phyloP scores from a whole-genome alignment of 2,329 filamentous ascomycete species.

The Claviceps sp. region DNA sequence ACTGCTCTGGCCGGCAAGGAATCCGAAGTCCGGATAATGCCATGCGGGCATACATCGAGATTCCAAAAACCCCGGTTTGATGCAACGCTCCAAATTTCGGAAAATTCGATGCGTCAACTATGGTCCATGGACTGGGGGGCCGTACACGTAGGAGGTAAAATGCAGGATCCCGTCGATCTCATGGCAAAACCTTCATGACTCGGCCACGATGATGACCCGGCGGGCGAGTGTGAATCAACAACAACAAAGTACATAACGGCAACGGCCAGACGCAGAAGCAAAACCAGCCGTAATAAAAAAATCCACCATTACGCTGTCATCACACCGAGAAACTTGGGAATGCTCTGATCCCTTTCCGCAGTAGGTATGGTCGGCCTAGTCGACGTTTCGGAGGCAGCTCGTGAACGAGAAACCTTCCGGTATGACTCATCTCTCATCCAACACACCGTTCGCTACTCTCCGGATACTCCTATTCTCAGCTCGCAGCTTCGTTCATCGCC shows the following conservation, averaged over 20 bases:
- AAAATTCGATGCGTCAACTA: not conserved
- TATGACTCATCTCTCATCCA: slow-evolving; percentile 1
- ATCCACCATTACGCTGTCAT: no score
- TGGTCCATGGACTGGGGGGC: not conserved
- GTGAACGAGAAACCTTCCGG: slow-evolving; percentile 2
- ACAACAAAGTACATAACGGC: not conserved
- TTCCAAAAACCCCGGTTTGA: not conserved
- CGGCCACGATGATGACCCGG: not conserved
- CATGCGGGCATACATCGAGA: not conserved
- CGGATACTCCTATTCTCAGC: not conserved
- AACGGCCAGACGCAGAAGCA: not conserved
- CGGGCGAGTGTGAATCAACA: not conserved
- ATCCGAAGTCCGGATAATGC: not conserved
- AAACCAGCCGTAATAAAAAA: not conserved
- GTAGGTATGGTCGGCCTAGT: not conserved
- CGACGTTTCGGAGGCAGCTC: slow-evolving; percentile 2
- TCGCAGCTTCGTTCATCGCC: slow-evolving; percentile 11
- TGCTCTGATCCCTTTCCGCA: not conserved
- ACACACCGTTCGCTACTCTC: not conserved
- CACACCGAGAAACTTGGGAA: not conserved
- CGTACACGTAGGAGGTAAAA: not conserved
- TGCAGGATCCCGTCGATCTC: not conserved
- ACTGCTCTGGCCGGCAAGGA: not conserved
- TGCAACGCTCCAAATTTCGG: not conserved
- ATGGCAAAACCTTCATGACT: not conserved